Base-by-base conservation (phyloP, 1,284 basidiomycete genomes). In the Athelia psychrophila region DNA sequence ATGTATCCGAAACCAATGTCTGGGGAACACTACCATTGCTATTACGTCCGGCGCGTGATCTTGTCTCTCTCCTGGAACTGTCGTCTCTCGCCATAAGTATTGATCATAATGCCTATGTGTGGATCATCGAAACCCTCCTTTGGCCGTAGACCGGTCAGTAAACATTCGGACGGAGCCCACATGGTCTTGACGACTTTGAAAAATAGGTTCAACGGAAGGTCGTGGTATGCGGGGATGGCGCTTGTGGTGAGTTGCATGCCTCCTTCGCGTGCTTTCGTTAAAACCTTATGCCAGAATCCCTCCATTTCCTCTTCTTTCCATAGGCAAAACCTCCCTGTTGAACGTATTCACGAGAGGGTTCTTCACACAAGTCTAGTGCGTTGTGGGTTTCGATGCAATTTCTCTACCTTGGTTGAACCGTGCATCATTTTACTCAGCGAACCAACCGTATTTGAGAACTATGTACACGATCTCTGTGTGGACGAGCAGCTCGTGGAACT, bases 361-460 rank as follows among this genome's bases (percentile, higher is more conserved):
- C 78, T 93, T 93, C 65, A 91, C 90, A 30, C 88, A 91, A 80
- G 82, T 92, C 62, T 92, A 92, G 89, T 92, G 68, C 63, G 87
- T 75, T 18, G 27, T n/a, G 44, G 47, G 46, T 32, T 42, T 27
- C 24, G 44, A 15, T 22, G 16, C 27, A 13, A 13, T 30, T 30
- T 5, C 27, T 13, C 13, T 13, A 30, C 27, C 13, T 30, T 30
- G 27, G 27, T 30, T 30, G 27, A 30, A 30, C 27, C 13, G 27
- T 30, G 27, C 13, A 30, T 18, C 38, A 10, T 13, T 30, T 8
- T 23, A 42, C 40, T 15, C 62, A 93, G 91, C 60, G 93, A 95
- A 71, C 93, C 91, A 3, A 94, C 92, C 9, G 91, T 94, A 9
- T 95, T 95, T 58, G 93, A 96, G 69, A 95, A 95, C 72, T 94